A percentile compares a stretch with the other conserved stretches of the same genome.
Conservation (phyloP, 208 protist genomes). For the Novymonas esmeraldas region DNA sequence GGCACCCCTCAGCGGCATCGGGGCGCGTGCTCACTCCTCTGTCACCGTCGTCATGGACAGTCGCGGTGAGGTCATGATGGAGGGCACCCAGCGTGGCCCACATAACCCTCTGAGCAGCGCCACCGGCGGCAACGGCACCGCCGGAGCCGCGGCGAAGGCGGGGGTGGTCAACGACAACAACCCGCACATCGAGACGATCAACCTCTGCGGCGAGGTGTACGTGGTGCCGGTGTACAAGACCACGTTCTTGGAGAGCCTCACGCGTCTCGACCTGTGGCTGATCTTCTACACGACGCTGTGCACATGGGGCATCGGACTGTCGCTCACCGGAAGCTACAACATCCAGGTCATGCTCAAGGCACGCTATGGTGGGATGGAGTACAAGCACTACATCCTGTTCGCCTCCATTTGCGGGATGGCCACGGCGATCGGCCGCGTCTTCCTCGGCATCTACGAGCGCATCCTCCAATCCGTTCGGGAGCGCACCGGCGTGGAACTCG, state of each 20-base stretch:
- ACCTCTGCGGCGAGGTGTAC: slow-evolving; percentile 55
- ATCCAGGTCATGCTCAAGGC: slow-evolving; percentile 47
- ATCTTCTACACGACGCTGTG: slow-evolving; percentile 49
- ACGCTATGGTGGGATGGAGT: slow-evolving; percentile 31
- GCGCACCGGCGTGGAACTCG: slow-evolving; percentile 18
- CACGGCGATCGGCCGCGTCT: slow-evolving; percentile 45
- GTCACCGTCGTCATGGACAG: too few relatives aligned
- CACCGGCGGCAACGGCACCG: too few relatives aligned
- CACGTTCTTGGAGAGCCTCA: slow-evolving; percentile 49
- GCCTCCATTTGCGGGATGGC: slow-evolving; percentile 45
- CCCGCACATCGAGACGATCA: slow-evolving; percentile 48
- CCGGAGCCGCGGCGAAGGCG: too few relatives aligned
- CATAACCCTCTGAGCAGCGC: too few relatives aligned
- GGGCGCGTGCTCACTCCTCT: too few relatives aligned
- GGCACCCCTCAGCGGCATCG: too few relatives aligned
- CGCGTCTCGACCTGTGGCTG: slow-evolving; percentile 55
- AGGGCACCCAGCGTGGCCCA: too few relatives aligned
- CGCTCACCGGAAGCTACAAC: slow-evolving; percentile 54
- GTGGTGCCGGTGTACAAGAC: slow-evolving; percentile 56
- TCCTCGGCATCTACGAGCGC: slow-evolving; percentile 47
- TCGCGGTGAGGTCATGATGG: too few relatives aligned
- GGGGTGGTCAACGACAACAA: slow-evolving; percentile 40
- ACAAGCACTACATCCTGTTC: slow-evolving; percentile 58
- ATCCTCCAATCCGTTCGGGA: slow-evolving; percentile 26
- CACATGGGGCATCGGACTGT: slow-evolving; percentile 55